phyloP scores from a whole-genome alignment of 2,329 filamentous ascomycete genomes.

The Xylariaceae sp. region DNA sequence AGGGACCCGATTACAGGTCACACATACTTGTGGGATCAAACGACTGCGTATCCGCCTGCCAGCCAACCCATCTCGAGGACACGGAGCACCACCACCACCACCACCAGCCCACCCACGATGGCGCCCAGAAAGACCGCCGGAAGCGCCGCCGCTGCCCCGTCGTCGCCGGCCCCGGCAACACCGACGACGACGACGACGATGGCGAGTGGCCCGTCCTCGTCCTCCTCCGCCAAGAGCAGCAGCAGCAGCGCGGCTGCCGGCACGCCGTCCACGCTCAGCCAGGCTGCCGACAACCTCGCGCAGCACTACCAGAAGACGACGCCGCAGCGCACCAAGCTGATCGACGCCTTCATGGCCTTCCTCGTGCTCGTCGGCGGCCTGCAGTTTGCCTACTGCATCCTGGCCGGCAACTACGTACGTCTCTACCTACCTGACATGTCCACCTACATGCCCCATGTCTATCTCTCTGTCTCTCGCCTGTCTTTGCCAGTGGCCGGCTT shows the following conservation, averaged over 20 bases:
- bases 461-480: no score
- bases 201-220: no score
- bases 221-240: conserved; percentile 17
- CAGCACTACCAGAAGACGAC: conserved; percentile 73
- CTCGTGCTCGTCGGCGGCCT: conserved; percentile 77
- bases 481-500: no score
- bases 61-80: no score
- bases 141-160: conserved; percentile 11
- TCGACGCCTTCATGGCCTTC: conserved; percentile 87
- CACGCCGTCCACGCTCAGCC: conserved; percentile 30
- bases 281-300: conserved; percentile 65
- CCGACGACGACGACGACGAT: conserved; percentile 14
- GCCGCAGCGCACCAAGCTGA: conserved; percentile 82
- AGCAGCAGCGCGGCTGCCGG: conserved; percentile 7
- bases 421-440: no score
- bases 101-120: conserved; percentile 32
- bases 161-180: conserved; percentile 12
- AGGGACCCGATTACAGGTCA: no score
- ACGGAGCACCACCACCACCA: no score
- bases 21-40: no score
- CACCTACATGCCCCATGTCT: no score
- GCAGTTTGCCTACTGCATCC: conserved; percentile 87
- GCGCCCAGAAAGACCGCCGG: conserved; percentile 40
- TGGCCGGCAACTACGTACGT: conserved; percentile 91
- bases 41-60: no score